Evolutionary conservation across 805 yeast species (phyloP), one percentile per base, ranked within the genome.

Genomic region (Candida easanensis): DNA sequence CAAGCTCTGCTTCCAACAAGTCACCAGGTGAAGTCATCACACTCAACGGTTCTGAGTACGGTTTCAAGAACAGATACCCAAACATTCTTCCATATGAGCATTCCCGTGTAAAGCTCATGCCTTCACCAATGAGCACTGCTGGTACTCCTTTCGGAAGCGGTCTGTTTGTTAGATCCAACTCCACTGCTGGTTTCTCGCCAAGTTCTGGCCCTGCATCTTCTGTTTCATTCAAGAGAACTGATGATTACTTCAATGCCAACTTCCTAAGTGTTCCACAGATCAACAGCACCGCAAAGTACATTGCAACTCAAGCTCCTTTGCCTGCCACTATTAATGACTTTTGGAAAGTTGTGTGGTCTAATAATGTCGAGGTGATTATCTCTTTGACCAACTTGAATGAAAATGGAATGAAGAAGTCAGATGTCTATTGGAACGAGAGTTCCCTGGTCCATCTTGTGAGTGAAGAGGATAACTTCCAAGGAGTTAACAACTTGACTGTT

Each of bases 261-360:
- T 84, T 87, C 64, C 63, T 87, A 27, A 48, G 51, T 13, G 54
- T 60, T 14, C 57, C 60, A 7, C 45, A 42, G 53, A 70, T 62
- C 53, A 71, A 57, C 57, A 68, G 50, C 4, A 57, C 58, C 43
- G 65, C 52, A 59, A 58, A 70, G 30, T 85, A 84, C 56, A 85
- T 90, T 49, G 97, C 96, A 0, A 78, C 95, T 1, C 97, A 91
- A 60, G 99, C 97, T 1, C 99, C 99, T 2, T 61, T 86, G 33
- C 71, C 70, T 3, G 73, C 77, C 17, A 91, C 98, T 0, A 73
- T 83, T 33, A 85, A 83, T 26, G 97, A 91, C 61, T 91, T 93
- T 58, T 91, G 97, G 96, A 84, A 80, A 51, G 86, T 88, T 60
- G 77, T 87, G 0, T 70, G 79, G 46, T 76, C 82, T 28, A 78